Base-by-base conservation (phyloP, 1,284 basidiomycete species). In the Microbotryum violaceum region DNA sequence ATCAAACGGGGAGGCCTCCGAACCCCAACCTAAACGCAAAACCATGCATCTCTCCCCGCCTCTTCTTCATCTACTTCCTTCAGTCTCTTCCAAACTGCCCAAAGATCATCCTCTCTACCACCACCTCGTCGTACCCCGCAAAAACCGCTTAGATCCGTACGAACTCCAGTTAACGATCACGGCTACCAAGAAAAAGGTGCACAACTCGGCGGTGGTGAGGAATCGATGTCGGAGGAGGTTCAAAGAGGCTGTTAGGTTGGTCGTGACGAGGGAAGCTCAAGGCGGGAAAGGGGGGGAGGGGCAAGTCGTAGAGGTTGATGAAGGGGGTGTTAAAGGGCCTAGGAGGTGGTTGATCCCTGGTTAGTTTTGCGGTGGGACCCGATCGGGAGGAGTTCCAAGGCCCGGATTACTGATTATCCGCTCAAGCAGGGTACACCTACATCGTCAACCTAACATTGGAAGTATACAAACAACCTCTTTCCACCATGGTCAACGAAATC, bases 261-360 rank as follows among this genome's bases (percentile, higher is more conserved):
- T 70, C 5, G 66, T 68, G 0, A 60, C 58, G 42, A 50, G 65
- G n/a, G 68, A 65, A 1, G 64, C 66, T n/a, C 18, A 33, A 51
- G 20, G 14, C 20, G 7, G 49, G 10, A 8, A 49, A 52, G 52
- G 33, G 6, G 52, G 31, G 21, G 37, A 44, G 21, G 47, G 29
- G 23, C 21, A 14, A 45, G 2, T 9, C 5, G 25, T 25, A 53
- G 42, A 52, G 48, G 29, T 57, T 54, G 54, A 46, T 27, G 21
- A 52, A 29, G 9, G 52, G 50, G 25, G 47, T 25, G 25, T 56
- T 48, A 49, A 51, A 52, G 68, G 68, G 1, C 54, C 62, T 29
- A 54, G 63, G 16, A 63, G 58, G 52, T 65, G 65, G 63, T 53
- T 70, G 18, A 18, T 70, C 9, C 64, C 68, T 4, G 70, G 70